phyloP scores from a whole-genome alignment of 495 filamentous ascomycete genomes.

The Xylaria curta region DNA sequence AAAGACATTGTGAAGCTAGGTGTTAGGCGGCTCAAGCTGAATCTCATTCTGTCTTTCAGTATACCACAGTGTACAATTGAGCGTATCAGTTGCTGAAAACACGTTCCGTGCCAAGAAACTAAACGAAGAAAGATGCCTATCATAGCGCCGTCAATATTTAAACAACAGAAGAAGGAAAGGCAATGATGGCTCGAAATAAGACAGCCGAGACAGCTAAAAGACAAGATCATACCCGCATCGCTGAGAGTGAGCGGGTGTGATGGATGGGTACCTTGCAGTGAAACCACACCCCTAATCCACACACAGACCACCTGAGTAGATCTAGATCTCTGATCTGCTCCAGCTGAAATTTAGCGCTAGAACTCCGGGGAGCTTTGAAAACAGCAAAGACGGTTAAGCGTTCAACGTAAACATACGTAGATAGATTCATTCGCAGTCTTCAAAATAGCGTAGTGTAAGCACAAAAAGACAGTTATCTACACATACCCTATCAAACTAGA shows the following conservation, averaged over 20 bases:
- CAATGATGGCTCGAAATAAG: background rate
- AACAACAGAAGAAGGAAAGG: background rate
- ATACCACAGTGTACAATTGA: background rate
- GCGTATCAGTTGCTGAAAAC: background rate
- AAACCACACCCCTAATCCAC: background rate
- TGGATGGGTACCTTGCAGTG: no score
- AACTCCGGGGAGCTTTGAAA: background rate
- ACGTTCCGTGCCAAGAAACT: no score
- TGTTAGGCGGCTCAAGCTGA: background rate
- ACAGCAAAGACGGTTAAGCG: background rate
- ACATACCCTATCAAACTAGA: background rate
- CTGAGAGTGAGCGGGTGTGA: background rate
- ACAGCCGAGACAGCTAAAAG: background rate
- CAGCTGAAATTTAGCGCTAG: constrained; percentile 6
- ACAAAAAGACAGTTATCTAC: background rate
- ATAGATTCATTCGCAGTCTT: background rate
- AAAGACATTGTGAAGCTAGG: background rate
- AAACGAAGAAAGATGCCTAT: no score
- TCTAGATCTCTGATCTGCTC: no score
- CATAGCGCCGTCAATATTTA: background rate
- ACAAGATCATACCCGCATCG: no score
- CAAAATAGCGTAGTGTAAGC: no score
- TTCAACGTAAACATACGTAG: background rate
- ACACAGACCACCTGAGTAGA: no score
- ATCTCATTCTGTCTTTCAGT: background rate